Evolutionary conservation across 73 alveolate species (phyloP).

Genomic region (Paramecium tetraurelia): DNA sequence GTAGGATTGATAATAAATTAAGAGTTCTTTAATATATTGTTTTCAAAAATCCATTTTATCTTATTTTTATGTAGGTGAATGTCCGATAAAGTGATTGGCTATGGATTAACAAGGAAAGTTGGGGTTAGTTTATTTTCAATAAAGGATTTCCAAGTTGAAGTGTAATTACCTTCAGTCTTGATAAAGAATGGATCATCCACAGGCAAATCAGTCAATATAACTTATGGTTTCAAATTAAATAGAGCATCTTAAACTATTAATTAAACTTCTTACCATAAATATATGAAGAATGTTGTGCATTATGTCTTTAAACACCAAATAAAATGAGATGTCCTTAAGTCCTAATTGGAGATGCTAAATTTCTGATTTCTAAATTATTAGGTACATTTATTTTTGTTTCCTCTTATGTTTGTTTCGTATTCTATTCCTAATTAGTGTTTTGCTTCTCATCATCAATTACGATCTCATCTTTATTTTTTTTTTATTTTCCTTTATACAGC

Average conservation of each 20-base stretch:
- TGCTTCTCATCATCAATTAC: not conserved
- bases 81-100: not conserved
- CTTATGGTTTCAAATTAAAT: not conserved
- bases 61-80: not conserved
- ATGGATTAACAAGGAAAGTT: conserved; percentile 19
- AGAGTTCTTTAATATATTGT: not conserved
- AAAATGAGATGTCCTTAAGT: not conserved
- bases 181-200: conserved; percentile 25
- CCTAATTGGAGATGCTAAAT: not conserved
- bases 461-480: not conserved
- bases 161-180: not conserved
- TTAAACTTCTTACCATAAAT: conserved; percentile 7
- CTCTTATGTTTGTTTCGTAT: not conserved
- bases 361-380: not conserved
- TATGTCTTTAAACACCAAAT: not conserved
- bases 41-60: not conserved
- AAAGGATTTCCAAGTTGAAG: not conserved
- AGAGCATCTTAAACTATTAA: not conserved
- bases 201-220: not conserved
- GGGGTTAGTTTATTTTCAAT: not conserved
- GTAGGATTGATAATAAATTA: not conserved
- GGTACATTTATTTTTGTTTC: not conserved
- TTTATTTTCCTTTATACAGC: not conserved
- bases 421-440: not conserved
- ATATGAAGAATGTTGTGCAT: not conserved